Conservation (phyloP, 2,329 filamentous ascomycete species). For the Myriosclerotinia scirpicola region DNA sequence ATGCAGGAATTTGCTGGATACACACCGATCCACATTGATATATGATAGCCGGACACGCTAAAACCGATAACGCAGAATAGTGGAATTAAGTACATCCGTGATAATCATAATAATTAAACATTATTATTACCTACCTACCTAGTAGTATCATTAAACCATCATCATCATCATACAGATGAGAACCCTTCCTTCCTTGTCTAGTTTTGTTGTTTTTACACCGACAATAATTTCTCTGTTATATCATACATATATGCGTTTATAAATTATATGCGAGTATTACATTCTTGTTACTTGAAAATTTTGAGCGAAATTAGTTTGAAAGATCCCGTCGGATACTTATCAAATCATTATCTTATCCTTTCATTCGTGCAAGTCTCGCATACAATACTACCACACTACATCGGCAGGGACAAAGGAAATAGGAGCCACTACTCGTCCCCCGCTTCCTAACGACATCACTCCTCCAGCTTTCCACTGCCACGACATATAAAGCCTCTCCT, state of each 20-base stretch:
- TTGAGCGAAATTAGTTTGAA: neutral
- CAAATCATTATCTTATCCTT: neutral
- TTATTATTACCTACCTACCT: no score
- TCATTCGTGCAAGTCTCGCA: slow-evolving; percentile 12
- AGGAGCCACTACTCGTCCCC: slow-evolving; percentile 8
- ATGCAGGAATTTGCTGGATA: slow-evolving; percentile 4
- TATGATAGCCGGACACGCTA: slow-evolving; percentile 8
- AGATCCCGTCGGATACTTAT: neutral
- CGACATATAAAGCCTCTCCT: slow-evolving; percentile 11
- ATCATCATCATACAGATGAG: neutral
- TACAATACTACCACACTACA: slow-evolving; percentile 16
- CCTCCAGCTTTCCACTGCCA: neutral
- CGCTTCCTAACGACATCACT: slow-evolving; percentile 14
- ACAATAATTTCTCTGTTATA: neutral
- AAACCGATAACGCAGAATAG: slow-evolving; percentile 14
- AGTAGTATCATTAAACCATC: no score
- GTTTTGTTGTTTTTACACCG: neutral
- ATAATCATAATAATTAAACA: neutral
- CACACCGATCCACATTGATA: neutral
- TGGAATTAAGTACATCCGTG: slow-evolving; percentile 4
- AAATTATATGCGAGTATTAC: no score
- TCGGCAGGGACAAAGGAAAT: slow-evolving; percentile 18
- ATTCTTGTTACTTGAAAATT: no score
- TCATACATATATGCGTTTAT: neutral
- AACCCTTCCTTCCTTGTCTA: neutral